phyloP scores from a whole-genome alignment of 805 yeast genomes.

The Candida nitratophila region DNA sequence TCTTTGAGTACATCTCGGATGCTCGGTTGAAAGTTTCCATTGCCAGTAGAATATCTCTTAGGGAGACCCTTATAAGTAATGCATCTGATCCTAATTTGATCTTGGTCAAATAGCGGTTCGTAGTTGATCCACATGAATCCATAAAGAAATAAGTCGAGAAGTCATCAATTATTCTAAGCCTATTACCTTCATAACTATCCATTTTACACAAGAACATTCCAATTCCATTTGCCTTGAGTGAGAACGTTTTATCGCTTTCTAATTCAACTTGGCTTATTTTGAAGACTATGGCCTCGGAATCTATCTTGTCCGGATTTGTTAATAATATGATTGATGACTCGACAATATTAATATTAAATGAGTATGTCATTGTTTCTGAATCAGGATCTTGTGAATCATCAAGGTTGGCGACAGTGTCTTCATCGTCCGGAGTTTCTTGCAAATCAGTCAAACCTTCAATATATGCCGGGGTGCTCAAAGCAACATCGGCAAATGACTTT shows the following conservation, averaged over 20 bases:
- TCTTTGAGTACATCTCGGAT: conserved; percentile 37
- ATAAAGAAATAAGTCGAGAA: conserved; percentile 71
- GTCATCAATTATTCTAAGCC: conserved; percentile 78
- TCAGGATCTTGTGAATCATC: conserved; percentile 8
- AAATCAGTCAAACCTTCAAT: conserved; percentile 2
- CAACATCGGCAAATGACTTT: conserved; percentile 54
- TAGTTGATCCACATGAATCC: conserved; percentile 63
- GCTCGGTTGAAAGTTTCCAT: conserved; percentile 68
- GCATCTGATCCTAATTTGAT: conserved; percentile 75
- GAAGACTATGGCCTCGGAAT: conserved; percentile 86
- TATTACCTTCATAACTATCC: conserved; percentile 54
- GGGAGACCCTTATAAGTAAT: conserved; percentile 68
- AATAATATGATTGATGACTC: conserved; percentile 72
- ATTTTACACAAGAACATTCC: conserved; percentile 83
- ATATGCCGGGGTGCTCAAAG: conserved; percentile 19
- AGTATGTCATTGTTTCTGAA: neutral
- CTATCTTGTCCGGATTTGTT: conserved; percentile 64
- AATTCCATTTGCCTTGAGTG: conserved; percentile 66
- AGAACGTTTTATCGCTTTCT: conserved; percentile 58
- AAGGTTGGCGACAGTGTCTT: neutral
- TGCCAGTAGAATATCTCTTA: conserved; percentile 82
- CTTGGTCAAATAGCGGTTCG: conserved; percentile 49
- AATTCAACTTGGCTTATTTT: conserved; percentile 73
- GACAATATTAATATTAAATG: conserved; percentile 56
- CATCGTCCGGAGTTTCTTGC: conserved; percentile 4